phyloP scores from a whole-genome alignment of 2,329 filamentous ascomycete genomes.

The Magnaporthales sp. region DNA sequence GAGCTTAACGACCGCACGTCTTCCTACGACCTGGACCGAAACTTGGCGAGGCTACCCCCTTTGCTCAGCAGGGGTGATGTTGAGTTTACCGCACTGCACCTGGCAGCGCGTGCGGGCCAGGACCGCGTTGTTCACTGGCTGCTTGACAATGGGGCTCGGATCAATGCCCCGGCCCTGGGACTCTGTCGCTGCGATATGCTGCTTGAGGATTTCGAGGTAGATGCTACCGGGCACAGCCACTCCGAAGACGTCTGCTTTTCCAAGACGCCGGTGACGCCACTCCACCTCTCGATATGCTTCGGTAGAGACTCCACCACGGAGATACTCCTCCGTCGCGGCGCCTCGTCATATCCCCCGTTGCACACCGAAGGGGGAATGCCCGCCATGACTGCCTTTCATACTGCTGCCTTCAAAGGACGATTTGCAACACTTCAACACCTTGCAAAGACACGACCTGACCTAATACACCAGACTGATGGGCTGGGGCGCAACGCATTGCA shows the following conservation, averaged over 20 bases:
- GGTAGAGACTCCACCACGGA: constrained; percentile 1
- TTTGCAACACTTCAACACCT: not conserved
- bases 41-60: not conserved
- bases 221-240: not conserved
- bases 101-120: not conserved
- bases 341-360: not conserved
- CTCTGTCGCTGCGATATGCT: not conserved
- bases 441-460: not conserved
- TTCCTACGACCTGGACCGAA: not conserved
- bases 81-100: not conserved
- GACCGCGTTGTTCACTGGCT: not conserved
- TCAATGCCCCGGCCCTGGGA: not conserved
- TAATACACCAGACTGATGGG: not conserved
- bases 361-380: not conserved
- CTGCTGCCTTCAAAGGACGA: not conserved
- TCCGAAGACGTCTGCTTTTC: not conserved
- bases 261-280: not conserved
- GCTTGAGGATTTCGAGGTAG: not conserved
- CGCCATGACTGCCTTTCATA: not conserved
- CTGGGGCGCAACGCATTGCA: not conserved
- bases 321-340: constrained; percentile 1
- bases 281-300: not conserved
- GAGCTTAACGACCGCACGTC: not conserved
- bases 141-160: not conserved
- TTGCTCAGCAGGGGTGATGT: not conserved